These are phyloP conservation scores for Linnemannia zychae DNA, from an alignment of 192 early-diverging fungal species.

Conservation along the genomic window DNA sequence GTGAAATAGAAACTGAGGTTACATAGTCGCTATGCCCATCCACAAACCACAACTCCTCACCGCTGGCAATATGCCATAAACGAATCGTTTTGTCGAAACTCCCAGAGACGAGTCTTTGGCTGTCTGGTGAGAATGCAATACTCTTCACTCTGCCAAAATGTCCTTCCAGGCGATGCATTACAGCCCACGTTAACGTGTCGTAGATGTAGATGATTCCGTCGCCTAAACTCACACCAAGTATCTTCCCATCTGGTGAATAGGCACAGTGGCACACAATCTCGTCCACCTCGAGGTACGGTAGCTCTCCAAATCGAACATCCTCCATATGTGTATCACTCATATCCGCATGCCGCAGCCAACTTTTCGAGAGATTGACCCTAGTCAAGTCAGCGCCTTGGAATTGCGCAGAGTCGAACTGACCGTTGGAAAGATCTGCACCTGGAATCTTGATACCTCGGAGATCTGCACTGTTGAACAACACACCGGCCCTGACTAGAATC, in stretches of 20 bases:
- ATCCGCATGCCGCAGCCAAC: constrained; percentile 6
- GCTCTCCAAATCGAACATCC: neutral
- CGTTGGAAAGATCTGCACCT: neutral
- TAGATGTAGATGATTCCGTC: too few species aligned
- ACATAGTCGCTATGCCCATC: neutral
- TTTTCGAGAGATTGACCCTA: neutral
- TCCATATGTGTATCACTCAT: neutral
- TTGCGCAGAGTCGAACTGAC: neutral
- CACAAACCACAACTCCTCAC: neutral
- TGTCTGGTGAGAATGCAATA: neutral
- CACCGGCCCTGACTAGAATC: neutral
- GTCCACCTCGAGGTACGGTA: neutral
- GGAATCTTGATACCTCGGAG: neutral
- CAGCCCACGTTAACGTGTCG: neutral
- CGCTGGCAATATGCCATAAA: neutral
- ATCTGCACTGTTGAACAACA: neutral
- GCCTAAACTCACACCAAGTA: neutral
- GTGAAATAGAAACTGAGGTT: neutral
- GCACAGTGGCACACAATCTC: neutral
- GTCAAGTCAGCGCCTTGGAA: constrained; percentile 15
- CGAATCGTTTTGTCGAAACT: neutral
- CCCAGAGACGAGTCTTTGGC: neutral
- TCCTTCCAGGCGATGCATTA: neutral
- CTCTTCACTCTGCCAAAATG: neutral
- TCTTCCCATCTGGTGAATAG: constrained; percentile 10